Conservation (phyloP, 352 stramenopile genomes). For the Pythium coloratum region DNA sequence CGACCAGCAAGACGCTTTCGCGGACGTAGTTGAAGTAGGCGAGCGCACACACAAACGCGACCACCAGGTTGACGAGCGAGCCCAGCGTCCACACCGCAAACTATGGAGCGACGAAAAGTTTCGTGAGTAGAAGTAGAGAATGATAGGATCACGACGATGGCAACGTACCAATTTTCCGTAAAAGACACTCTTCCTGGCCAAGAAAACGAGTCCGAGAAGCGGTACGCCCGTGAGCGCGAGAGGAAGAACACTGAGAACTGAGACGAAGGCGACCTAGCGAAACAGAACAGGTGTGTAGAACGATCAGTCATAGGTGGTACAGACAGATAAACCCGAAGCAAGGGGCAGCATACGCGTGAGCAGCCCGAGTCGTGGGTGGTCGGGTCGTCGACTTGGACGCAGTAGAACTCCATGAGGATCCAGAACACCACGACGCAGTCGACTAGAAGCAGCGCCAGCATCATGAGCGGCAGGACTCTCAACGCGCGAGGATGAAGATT, state of each 20-base stretch:
- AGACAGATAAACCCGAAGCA: conserved; percentile 3
- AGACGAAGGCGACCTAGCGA: conserved; percentile 55
- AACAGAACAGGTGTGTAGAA: background rate
- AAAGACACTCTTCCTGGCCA: conserved; percentile 72
- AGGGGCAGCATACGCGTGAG: conserved; percentile 51
- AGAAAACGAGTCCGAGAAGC: conserved; percentile 67
- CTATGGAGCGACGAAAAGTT: conserved; percentile 12
- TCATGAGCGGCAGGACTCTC: conserved; percentile 44
- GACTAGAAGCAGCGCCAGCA: conserved; percentile 66
- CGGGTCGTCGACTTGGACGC: conserved; percentile 82
- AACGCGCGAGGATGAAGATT: conserved; percentile 36
- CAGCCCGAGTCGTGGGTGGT: conserved; percentile 70
- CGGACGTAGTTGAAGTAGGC: conserved; percentile 67
- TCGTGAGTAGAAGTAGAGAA: background rate
- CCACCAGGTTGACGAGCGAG: conserved; percentile 69
- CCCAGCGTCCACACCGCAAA: conserved; percentile 69
- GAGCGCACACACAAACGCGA: conserved; percentile 57
- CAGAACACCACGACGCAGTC: conserved; percentile 71
- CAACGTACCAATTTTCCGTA: conserved; percentile 62
- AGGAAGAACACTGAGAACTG: conserved; percentile 61
- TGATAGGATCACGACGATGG: background rate
- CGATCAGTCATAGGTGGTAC: background rate
- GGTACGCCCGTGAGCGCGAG: conserved; percentile 57
- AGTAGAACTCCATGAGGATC: conserved; percentile 86
- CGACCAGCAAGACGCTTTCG: conserved; percentile 65